phyloP scores from a whole-genome alignment of 2,329 filamentous ascomycete species.

The Colletotrichum graminicola region DNA sequence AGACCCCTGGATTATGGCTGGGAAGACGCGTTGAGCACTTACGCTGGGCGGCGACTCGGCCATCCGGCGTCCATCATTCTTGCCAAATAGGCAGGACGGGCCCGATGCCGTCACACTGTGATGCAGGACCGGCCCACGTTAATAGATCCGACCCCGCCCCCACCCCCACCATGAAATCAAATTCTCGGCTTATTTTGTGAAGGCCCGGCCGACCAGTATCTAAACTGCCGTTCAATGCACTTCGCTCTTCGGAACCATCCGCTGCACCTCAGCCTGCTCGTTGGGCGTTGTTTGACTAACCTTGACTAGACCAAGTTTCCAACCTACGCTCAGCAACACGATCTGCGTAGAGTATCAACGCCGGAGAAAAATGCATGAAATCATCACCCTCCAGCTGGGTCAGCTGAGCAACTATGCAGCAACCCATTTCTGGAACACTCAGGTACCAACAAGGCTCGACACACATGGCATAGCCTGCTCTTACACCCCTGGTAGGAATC shows the following conservation, averaged over 20 bases:
- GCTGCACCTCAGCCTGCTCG: background rate
- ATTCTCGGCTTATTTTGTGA: background rate
- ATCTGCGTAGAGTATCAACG: background rate
- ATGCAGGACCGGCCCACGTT: background rate
- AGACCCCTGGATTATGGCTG: background rate
- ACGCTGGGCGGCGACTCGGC: background rate
- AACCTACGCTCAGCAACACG: background rate
- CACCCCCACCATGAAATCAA: conserved; percentile 6
- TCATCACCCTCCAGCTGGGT: conserved; percentile 93
- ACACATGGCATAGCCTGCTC: background rate
- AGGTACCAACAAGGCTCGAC: conserved; percentile 63
- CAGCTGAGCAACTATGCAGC: conserved; percentile 93
- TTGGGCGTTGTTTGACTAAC: background rate
- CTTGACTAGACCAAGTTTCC: background rate
- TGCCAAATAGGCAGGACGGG: background rate
- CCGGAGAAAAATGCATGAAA: conserved; percentile 81
- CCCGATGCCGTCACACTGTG: conserved; percentile 6
- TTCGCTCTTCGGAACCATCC: background rate
- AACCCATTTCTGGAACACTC: conserved; percentile 97
- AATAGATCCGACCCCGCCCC: conserved; percentile 9
- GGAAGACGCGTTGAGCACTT: background rate
- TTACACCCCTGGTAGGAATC: conserved; percentile 77
- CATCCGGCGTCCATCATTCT: background rate
- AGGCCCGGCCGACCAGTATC: conserved; percentile 2
- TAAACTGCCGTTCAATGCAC: background rate